These are phyloP conservation scores for Funneliformis caledonium DNA, from an alignment of 371 early-diverging fungal species.

Conservation along the genomic window DNA sequence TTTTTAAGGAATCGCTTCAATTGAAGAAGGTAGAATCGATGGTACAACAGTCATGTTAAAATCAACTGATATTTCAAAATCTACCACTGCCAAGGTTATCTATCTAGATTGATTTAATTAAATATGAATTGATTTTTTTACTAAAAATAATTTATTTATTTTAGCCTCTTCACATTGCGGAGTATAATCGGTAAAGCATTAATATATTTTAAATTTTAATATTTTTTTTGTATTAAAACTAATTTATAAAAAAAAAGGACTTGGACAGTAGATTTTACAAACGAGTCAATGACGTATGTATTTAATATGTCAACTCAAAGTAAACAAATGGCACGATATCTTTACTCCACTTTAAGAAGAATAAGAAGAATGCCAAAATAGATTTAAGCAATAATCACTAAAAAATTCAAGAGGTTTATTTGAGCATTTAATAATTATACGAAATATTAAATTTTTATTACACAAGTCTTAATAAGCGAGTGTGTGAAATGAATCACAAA, in stretches of 20 bases:
- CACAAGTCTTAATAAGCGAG: too few relatives aligned
- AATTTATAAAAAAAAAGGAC: background rate
- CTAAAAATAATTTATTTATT: background rate
- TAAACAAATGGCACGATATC: slow-evolving; percentile 16
- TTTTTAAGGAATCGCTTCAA: slow-evolving; percentile 18
- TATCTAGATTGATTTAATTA: background rate
- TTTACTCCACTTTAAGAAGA: background rate
- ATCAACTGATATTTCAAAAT: background rate
- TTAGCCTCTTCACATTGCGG: slow-evolving; percentile 21
- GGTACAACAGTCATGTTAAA: background rate
- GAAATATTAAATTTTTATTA: too few relatives aligned
- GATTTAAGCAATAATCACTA: too few relatives aligned
- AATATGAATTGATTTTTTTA: background rate
- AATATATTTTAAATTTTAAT: background rate
- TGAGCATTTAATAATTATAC: too few relatives aligned
- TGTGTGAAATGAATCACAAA: too few relatives aligned
- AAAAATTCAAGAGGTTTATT: too few relatives aligned
- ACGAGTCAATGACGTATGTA: slow-evolving; percentile 1
- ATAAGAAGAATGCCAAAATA: too few relatives aligned
- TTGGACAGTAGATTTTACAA: background rate
- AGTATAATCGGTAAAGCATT: slow-evolving; percentile 8
- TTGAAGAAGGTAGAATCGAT: slow-evolving; percentile 25
- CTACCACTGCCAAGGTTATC: background rate
- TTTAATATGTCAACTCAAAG: slow-evolving; percentile 19
- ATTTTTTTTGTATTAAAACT: background rate